These are phyloP conservation scores for Aspergillus sp. DNA, from an alignment of 2,329 filamentous ascomycete species.

Conservation along the genomic window DNA sequence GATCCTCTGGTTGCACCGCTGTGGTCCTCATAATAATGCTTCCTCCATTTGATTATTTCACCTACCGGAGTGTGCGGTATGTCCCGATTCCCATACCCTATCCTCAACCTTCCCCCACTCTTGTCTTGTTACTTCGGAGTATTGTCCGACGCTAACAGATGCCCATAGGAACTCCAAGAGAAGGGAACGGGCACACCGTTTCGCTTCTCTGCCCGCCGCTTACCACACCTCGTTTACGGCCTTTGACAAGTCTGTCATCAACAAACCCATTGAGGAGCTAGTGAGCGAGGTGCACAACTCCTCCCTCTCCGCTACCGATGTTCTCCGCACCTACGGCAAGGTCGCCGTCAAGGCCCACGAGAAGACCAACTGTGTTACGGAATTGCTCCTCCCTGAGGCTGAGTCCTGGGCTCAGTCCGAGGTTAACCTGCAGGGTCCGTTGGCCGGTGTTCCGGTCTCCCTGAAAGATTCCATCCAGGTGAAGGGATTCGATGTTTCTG, in stretches of 20 bases:
- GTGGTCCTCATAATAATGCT: constrained; percentile 35
- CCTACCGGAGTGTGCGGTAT: constrained; percentile 71
- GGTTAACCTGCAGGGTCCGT: constrained; percentile 73
- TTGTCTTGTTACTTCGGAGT: no score
- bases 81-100: constrained; percentile 19
- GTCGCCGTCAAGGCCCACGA: constrained; percentile 79
- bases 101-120: not conserved
- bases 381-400: constrained; percentile 76
- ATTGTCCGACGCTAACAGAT: no score
- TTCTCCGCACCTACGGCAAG: constrained; percentile 85
- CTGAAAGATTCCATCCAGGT: constrained; percentile 78
- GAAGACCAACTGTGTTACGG: constrained; percentile 86
- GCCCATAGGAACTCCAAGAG: constrained; percentile 71
- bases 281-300: constrained; percentile 76
- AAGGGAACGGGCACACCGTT: constrained; percentile 67
- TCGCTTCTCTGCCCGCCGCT: constrained; percentile 62
- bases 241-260: constrained; percentile 65
- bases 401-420: constrained; percentile 66
- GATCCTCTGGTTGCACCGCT: not conserved
- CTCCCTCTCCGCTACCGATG: constrained; percentile 62
- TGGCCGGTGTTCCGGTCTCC: constrained; percentile 84
- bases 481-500: constrained; percentile 76
- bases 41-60: constrained; percentile 64
- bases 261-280: constrained; percentile 72
- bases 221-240: constrained; percentile 67